Evolutionary conservation across 371 early-diverging fungal species (phyloP), one percentile per base, ranked within the genome.

Genomic region (Mucor ambiguus): DNA sequence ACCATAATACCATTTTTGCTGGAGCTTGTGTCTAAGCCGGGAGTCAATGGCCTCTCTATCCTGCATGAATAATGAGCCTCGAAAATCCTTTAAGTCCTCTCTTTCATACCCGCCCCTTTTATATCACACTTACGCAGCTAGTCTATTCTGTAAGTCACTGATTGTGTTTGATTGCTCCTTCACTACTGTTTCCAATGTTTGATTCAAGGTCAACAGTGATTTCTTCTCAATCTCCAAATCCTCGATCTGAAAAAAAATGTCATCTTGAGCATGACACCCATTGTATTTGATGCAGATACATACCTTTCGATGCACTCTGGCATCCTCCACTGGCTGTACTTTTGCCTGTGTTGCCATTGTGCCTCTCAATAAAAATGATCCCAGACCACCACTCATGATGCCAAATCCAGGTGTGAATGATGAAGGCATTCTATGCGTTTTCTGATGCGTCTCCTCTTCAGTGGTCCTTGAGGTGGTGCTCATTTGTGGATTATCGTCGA

Each of bases 151-250:
- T 56, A 84, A 71, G 64, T 79, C 78, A 14, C 60, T 66, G 38
- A 84, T 82, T 18, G 72, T 73, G 20, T 54, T 67, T 10, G 75
- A 72, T 58, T 82, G 83, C 61, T 74, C 73, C 59, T 75, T 72
- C 10, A 79, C 72, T 2, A 75, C 78, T 1, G 71, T 76, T 68
- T 84, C 85, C 2, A 84, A 69, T 12, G 81, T 81, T 24, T 74
- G 63, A 63, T 84, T 84, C 37, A 82, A 49, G 29, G 75, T 73
- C 54, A 81, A 61, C 4, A 84, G 54, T 14, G 81, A 81, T 14
- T 75, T 67, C 61, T 82, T 84, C 67, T 82, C 82, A 46, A 84
- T 82, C 75, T 84, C 85, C 61, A 84, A 64, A 64, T 84, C 83
- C 65, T 79, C 78, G 61, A 84, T 79, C 85, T 84, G 57, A 48